Percentiles rank a stretch among this genome's conserved stretches.
These are phyloP conservation scores for Rhododendron vialii DNA, from an alignment of 148 eudicot genomes.

Conservation along the genomic window DNA sequence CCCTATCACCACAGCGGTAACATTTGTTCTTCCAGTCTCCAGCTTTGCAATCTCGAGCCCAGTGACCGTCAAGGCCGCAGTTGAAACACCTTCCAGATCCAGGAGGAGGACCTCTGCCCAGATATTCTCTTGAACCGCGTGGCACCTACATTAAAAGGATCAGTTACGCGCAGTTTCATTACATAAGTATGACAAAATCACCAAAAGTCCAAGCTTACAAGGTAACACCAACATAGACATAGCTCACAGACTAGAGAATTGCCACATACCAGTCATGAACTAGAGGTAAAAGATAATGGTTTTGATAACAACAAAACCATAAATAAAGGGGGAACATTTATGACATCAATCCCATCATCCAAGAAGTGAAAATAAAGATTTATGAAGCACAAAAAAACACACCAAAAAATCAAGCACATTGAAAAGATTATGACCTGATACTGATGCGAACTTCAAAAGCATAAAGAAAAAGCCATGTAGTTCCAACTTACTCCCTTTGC, in stretches of 20 bases:
- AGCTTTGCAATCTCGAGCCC: conserved; percentile 98
- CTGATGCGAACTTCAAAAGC: neutral
- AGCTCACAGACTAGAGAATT: neutral
- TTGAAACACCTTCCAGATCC: conserved; percentile 95
- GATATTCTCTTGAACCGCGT: conserved; percentile 71
- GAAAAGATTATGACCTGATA: neutral
- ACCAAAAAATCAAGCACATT: neutral
- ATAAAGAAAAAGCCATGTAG: neutral
- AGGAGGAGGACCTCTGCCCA: conserved; percentile 80
- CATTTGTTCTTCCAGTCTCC: conserved; percentile 99
- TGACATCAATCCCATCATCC: neutral
- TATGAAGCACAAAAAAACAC: neutral
- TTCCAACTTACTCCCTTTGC: conserved; percentile 70
- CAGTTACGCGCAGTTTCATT: neutral
- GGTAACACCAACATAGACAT: neutral
- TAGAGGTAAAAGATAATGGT: neutral
- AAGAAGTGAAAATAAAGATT: neutral
- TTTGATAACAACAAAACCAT: neutral
- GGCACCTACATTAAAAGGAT: conserved; percentile 40
- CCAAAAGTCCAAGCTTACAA: neutral
- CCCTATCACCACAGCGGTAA: conserved; percentile 93
- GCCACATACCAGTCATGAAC: neutral
- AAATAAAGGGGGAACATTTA: neutral
- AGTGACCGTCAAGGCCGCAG: conserved; percentile 93
- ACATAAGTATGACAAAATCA: neutral